A percentile compares a stretch with the other conserved stretches of the same genome.
These are phyloP conservation scores for Fusarium protoensiforme DNA, from an alignment of 2,329 filamentous ascomycete genomes.

Conservation along the genomic window DNA sequence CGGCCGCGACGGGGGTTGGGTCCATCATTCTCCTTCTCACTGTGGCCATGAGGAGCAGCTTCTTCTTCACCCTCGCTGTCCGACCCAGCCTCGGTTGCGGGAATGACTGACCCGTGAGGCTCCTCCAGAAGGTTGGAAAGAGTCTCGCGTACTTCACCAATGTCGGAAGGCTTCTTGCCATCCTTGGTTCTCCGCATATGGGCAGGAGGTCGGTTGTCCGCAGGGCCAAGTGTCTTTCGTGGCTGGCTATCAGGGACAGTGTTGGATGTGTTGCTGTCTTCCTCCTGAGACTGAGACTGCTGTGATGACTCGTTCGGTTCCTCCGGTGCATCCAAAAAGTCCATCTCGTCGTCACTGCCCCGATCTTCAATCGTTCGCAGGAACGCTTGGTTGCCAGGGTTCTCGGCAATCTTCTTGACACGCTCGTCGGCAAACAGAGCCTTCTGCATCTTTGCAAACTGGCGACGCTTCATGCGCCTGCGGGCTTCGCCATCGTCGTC, in stretches of 20 bases:
- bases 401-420: slow-evolving; percentile 88
- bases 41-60: slow-evolving; percentile 34
- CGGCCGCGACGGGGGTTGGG: slow-evolving; percentile 51
- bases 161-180: slow-evolving; percentile 75
- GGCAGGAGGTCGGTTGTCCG: slow-evolving; percentile 65
- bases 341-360: slow-evolving; percentile 79
- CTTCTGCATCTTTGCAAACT: slow-evolving; percentile 92
- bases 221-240: slow-evolving; percentile 50
- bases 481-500: slow-evolving; percentile 86
- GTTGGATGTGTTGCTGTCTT: slow-evolving; percentile 45
- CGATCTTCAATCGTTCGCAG: slow-evolving; percentile 88
- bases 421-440: slow-evolving; percentile 89
- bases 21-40: slow-evolving; percentile 63
- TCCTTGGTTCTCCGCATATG: slow-evolving; percentile 70
- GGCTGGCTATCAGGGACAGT: slow-evolving; percentile 65
- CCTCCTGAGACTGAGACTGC: slow-evolving; percentile 49
- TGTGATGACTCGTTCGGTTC: slow-evolving; percentile 48
- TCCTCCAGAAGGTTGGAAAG: slow-evolving; percentile 86
- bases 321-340: slow-evolving; percentile 71
- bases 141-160: slow-evolving; percentile 85
- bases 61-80: slow-evolving; percentile 55
- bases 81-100: slow-evolving; percentile 51
- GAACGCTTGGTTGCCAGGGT: slow-evolving; percentile 91
- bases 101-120: slow-evolving; percentile 62
- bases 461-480: slow-evolving; percentile 82